Percentiles rank a stretch among this genome's conserved stretches.
Conservation (phyloP, 2,329 filamentous ascomycete species). For the Botrytis aclada region DNA sequence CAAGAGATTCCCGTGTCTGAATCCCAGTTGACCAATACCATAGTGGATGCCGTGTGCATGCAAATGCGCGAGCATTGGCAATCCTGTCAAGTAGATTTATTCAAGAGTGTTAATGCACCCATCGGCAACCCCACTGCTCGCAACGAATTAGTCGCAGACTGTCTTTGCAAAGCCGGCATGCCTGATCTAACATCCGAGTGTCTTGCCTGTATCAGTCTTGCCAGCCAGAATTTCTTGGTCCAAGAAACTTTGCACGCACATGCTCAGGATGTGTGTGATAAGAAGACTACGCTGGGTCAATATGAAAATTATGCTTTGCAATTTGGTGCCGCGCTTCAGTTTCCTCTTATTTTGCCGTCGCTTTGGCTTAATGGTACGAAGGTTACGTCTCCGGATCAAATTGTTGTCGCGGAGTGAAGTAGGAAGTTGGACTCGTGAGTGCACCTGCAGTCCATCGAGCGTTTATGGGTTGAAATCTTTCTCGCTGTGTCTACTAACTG, state of each 20-base stretch:
- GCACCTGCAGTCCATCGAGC: too few species aligned
- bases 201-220: neutral
- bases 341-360: constrained; percentile 8
- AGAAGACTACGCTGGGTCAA: neutral
- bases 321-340: neutral
- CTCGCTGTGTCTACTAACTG: neutral
- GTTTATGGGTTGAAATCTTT: fast-evolving
- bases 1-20: neutral
- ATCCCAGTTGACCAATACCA: neutral
- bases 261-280: neutral
- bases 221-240: neutral
- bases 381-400: neutral
- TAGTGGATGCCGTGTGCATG: neutral
- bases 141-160: neutral
- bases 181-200: neutral
- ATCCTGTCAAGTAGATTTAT: neutral
- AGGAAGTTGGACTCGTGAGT: neutral
- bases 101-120: neutral
- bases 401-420: neutral
- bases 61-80: neutral
- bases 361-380: neutral
- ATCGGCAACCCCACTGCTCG: neutral
- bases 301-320: neutral
- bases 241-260: neutral
- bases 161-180: neutral